phyloP scores from a whole-genome alignment of 768 basidiomycete genomes.

The Chalciporus piperatus region DNA sequence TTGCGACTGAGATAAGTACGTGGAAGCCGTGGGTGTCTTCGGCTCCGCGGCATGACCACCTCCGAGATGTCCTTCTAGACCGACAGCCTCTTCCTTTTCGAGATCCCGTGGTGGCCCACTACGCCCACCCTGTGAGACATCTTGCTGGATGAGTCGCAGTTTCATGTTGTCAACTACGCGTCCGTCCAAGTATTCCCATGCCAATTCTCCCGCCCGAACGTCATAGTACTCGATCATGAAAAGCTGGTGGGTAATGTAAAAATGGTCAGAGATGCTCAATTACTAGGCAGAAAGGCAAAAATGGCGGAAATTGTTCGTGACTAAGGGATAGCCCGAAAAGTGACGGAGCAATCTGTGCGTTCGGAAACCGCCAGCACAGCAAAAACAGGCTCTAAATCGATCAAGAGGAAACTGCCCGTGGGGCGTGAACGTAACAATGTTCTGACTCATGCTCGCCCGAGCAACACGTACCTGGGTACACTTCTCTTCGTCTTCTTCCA shows the following conservation, averaged over 20 bases:
- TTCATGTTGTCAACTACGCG: constrained; percentile 51
- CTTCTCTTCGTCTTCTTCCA: constrained; percentile 25
- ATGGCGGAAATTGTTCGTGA: constrained; percentile 1
- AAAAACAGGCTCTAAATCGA: neutral
- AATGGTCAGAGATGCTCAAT: constrained; percentile 14
- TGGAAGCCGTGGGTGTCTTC: constrained; percentile 35
- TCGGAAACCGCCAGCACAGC: constrained; percentile 1
- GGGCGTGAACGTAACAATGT: neutral
- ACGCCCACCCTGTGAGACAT: constrained; percentile 19
- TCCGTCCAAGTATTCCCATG: constrained; percentile 49
- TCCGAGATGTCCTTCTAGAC: constrained; percentile 29
- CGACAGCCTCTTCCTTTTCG: constrained; percentile 28
- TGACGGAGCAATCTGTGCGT: constrained; percentile 1
- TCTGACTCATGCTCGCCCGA: neutral
- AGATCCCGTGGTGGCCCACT: constrained; percentile 21
- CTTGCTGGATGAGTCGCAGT: constrained; percentile 42
- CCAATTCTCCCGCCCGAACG: constrained; percentile 52
- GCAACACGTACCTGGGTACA: constrained; percentile 27
- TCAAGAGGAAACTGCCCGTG: neutral
- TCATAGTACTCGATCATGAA: constrained; percentile 72
- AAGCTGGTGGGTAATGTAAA: constrained; percentile 25
- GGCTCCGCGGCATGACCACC: constrained; percentile 35
- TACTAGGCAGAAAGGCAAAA: constrained; percentile 1
- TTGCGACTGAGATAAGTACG: constrained; percentile 34
- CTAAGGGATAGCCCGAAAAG: constrained; percentile 5